phyloP scores from a whole-genome alignment of 495 filamentous ascomycete genomes.

The Platismatia glauca region DNA sequence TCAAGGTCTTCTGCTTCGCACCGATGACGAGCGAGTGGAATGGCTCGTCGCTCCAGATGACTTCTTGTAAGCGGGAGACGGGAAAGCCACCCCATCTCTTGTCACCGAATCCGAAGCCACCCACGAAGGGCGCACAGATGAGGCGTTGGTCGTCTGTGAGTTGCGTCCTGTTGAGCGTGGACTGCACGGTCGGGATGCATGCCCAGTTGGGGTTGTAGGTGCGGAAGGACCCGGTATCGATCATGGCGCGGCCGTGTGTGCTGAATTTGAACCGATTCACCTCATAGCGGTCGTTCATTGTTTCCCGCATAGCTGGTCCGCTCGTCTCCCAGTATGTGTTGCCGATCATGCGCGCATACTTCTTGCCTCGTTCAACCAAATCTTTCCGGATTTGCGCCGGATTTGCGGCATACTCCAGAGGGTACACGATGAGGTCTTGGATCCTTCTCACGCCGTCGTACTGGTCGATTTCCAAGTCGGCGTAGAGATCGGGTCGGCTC shows the following conservation, averaged over 20 bases:
- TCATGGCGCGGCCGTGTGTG: slow-evolving; percentile 15
- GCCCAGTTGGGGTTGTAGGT: slow-evolving; percentile 12
- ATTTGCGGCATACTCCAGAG: slow-evolving; percentile 4
- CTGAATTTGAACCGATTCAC: slow-evolving; percentile 11
- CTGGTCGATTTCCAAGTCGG: slow-evolving; percentile 15
- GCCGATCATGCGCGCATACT: slow-evolving; percentile 15
- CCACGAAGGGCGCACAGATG: slow-evolving; percentile 11
- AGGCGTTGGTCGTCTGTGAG: slow-evolving; percentile 16
- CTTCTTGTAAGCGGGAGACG: slow-evolving; percentile 12
- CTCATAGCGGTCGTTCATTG: slow-evolving; percentile 8
- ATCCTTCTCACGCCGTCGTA: slow-evolving; percentile 14
- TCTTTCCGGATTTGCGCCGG: slow-evolving; percentile 2
- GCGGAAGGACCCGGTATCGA: slow-evolving; percentile 12
- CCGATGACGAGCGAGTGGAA: slow-evolving; percentile 17
- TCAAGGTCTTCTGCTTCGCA: slow-evolving; percentile 26
- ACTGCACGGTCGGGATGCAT: slow-evolving; percentile 17
- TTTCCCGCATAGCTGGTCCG: slow-evolving; percentile 14
- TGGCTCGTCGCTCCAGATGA: slow-evolving; percentile 12
- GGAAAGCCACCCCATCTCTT: slow-evolving; percentile 17
- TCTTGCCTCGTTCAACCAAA: slow-evolving; percentile 8
- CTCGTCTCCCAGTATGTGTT: slow-evolving; percentile 17
- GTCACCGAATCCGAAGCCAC: slow-evolving; percentile 15
- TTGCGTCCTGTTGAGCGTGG: slow-evolving; percentile 6
- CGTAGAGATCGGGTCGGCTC: neutral
- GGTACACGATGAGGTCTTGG: slow-evolving; percentile 9